These are phyloP conservation scores for Austropuccinia psidii DNA, from an alignment of 1,284 basidiomycete species.

Conservation along the genomic window DNA sequence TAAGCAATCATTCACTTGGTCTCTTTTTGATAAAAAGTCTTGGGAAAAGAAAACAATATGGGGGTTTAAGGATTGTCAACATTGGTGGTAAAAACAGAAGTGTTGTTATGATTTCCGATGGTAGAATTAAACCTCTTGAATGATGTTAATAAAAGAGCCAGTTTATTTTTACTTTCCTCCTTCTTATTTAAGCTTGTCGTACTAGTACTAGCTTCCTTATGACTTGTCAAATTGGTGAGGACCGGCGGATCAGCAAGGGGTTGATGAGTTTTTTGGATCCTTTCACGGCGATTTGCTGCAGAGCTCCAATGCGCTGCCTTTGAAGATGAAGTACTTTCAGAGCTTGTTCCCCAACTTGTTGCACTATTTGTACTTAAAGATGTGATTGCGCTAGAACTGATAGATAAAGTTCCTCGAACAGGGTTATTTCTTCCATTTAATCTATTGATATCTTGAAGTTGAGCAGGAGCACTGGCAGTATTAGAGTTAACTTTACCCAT, in stretches of 20 bases:
- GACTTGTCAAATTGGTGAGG: not conserved
- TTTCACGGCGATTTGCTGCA: constrained; percentile 19
- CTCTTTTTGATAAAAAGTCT: too few relatives aligned
- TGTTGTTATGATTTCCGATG: constrained; percentile 8
- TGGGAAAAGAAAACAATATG: too few relatives aligned
- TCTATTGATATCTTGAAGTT: constrained; percentile 10
- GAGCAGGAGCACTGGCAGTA: constrained; percentile 31
- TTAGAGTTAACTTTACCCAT: constrained; percentile 5
- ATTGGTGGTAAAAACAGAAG: not conserved
- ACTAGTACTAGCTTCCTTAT: not conserved
- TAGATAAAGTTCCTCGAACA: not conserved
- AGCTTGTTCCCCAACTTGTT: constrained; percentile 1
- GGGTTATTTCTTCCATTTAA: not conserved
- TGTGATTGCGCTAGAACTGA: not conserved
- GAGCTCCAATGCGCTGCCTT: constrained; percentile 21
- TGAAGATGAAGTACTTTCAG: not conserved
- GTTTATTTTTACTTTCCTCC: constrained; percentile 32
- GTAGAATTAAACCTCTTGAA: constrained; percentile 32
- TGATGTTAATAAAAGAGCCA: constrained; percentile 22
- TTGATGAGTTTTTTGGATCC: constrained; percentile 13
- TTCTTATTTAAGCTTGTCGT: not conserved
- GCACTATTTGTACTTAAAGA: not conserved
- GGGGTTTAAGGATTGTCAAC: too few relatives aligned
- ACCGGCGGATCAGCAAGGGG: too few relatives aligned
- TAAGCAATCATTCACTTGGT: too few relatives aligned